Conservation (phyloP, 2,329 filamentous ascomycete species). For the Gremmenia infestans region DNA sequence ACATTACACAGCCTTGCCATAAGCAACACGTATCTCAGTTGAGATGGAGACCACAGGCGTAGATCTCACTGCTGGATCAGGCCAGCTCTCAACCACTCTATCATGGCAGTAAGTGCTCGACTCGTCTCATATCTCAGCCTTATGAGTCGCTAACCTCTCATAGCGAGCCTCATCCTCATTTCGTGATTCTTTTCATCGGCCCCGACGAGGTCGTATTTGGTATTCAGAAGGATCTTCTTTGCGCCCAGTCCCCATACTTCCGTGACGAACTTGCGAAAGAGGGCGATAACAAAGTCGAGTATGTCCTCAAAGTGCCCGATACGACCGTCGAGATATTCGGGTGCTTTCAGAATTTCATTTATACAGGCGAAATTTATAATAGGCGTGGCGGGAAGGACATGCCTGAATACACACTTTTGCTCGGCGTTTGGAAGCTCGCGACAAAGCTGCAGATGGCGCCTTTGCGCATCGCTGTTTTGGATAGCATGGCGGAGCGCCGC, state of each 20-base stretch:
- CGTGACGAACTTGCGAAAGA: slow-evolving; percentile 21
- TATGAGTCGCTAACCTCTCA: neutral
- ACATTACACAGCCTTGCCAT: neutral
- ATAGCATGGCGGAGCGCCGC: slow-evolving; percentile 53
- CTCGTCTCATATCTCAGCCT: neutral
- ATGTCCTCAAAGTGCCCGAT: slow-evolving; percentile 24
- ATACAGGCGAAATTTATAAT: slow-evolving; percentile 27
- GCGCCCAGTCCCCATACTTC: slow-evolving; percentile 27
- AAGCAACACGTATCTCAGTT: neutral
- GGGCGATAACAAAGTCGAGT: slow-evolving; percentile 18
- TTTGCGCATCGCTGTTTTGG: slow-evolving; percentile 35
- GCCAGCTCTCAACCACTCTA: slow-evolving; percentile 16
- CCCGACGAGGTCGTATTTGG: slow-evolving; percentile 27
- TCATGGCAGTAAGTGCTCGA: slow-evolving; percentile 27
- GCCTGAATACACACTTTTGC: slow-evolving; percentile 24
- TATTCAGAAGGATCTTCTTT: slow-evolving; percentile 28
- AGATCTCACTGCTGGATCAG: slow-evolving; percentile 22
- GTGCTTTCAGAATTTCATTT: slow-evolving; percentile 29
- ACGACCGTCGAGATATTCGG: slow-evolving; percentile 24
- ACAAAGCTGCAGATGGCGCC: slow-evolving; percentile 25
- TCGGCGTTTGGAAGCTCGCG: slow-evolving; percentile 29
- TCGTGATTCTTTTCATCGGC: slow-evolving; percentile 27
- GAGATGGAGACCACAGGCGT: slow-evolving; percentile 19
- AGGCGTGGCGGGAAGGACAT: slow-evolving; percentile 17
- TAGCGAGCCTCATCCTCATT: slow-evolving; percentile 27